These are phyloP conservation scores for Capillidium heterosporum DNA, from an alignment of 371 early-diverging fungal species.

Conservation along the genomic window DNA sequence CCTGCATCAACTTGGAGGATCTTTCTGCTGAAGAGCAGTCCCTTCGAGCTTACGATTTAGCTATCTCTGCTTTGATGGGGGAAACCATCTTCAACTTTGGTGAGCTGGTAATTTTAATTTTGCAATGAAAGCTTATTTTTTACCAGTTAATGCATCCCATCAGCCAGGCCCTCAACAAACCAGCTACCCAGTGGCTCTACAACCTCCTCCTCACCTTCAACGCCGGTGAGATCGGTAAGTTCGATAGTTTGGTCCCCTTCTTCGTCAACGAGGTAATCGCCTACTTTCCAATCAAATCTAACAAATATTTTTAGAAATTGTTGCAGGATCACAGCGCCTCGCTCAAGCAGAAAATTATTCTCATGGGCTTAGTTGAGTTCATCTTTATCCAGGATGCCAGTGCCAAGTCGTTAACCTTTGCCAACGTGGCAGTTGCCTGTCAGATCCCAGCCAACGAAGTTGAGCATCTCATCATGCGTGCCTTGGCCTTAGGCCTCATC, in stretches of 20 bases:
- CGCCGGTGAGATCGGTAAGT: constrained; percentile 81
- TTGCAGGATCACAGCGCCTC: constrained; percentile 50
- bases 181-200: constrained; percentile 73
- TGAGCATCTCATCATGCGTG: constrained; percentile 95
- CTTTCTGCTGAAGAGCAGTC: constrained; percentile 48
- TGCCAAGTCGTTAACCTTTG: constrained; percentile 63
- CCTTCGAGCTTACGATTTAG: constrained; percentile 79
- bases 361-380: constrained; percentile 89
- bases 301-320: constrained; percentile 31
- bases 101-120: constrained; percentile 50
- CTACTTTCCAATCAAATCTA: background rate
- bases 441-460: constrained; percentile 71
- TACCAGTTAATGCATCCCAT: constrained; percentile 84
- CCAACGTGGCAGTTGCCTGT: constrained; percentile 71
- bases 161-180: constrained; percentile 55
- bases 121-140: background rate
- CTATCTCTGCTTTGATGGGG: constrained; percentile 79
- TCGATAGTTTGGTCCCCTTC: constrained; percentile 55
- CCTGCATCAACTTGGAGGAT: constrained; percentile 72
- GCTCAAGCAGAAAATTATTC: constrained; percentile 82
- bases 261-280: constrained; percentile 46
- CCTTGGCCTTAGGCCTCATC: constrained; percentile 76
- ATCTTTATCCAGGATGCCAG: constrained; percentile 77
- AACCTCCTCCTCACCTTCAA: constrained; percentile 81
- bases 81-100: constrained; percentile 97